Percentiles rank a stretch among this genome's conserved stretches.
Conservation (phyloP, 257 asterid species). For the Linderniella brevidens region DNA sequence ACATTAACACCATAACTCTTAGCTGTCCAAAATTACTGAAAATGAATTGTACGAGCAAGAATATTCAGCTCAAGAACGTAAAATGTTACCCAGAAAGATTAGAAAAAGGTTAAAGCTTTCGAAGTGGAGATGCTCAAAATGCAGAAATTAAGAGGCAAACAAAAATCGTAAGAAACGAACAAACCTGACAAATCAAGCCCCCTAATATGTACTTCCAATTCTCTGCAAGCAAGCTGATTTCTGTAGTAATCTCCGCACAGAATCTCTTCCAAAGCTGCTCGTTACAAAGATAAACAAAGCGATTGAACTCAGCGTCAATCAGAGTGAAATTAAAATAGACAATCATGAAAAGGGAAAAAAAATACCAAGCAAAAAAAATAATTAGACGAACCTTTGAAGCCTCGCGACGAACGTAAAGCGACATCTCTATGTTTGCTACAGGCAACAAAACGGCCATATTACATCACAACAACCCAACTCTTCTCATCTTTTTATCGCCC, state of each 20-base stretch:
- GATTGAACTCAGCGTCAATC: conserved; percentile 9
- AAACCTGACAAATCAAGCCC: conserved; percentile 59
- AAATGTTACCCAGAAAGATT: too few species aligned
- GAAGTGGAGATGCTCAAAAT: conserved; percentile 8
- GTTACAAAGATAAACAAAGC: conserved; percentile 6
- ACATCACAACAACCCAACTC: conserved; percentile 31
- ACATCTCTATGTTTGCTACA: conserved; percentile 32
- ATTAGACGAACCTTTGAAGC: conserved; percentile 74
- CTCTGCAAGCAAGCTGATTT: conserved; percentile 66
- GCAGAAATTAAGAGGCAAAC: too few species aligned
- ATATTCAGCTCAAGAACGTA: too few species aligned
- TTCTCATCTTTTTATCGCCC: neutral
- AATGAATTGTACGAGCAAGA: neutral
- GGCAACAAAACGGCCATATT: conserved; percentile 37
- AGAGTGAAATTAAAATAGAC: too few species aligned
- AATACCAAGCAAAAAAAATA: conserved; percentile 3
- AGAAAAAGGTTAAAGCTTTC: too few species aligned
- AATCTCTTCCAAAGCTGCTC: conserved; percentile 70
- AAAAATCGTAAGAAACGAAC: conserved; percentile 5
- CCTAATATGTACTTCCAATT: conserved; percentile 71
- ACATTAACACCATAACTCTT: neutral
- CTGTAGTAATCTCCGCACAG: conserved; percentile 54
- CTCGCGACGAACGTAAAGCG: conserved; percentile 97
- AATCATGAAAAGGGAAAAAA: neutral
- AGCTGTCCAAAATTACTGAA: neutral